These are phyloP conservation scores for Polyporus arcularius DNA, from an alignment of 768 basidiomycete species.

Conservation along the genomic window DNA sequence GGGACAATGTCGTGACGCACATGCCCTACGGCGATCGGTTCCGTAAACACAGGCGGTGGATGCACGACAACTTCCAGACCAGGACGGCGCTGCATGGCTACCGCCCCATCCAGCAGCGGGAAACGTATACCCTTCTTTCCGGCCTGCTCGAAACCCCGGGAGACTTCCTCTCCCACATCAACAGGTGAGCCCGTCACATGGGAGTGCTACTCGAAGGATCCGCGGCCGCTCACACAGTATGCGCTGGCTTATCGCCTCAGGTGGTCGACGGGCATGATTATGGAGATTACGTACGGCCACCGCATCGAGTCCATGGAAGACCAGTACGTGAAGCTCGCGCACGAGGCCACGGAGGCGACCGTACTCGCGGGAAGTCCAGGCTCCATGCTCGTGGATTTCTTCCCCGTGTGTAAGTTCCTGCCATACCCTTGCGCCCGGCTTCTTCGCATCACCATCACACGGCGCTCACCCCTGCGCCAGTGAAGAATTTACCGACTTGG, in stretches of 20 bases:
- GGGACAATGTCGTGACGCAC: slow-evolving; percentile 18
- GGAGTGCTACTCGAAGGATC: background rate
- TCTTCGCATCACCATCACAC: background rate
- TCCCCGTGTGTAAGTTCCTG: slow-evolving; percentile 31
- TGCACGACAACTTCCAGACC: slow-evolving; percentile 27
- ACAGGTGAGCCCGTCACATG: slow-evolving; percentile 21
- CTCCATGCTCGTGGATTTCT: slow-evolving; percentile 36
- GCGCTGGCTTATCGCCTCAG: slow-evolving; percentile 18
- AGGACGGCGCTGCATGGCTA: slow-evolving; percentile 20
- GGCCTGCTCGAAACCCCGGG: slow-evolving; percentile 29
- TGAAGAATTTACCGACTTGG: slow-evolving; percentile 25
- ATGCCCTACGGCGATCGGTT: slow-evolving; percentile 30
- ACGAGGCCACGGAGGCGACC: slow-evolving; percentile 25
- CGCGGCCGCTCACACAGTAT: background rate
- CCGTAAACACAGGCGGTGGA: slow-evolving; percentile 31
- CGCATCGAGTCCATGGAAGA: slow-evolving; percentile 32
- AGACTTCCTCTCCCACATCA: slow-evolving; percentile 28
- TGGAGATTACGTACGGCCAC: slow-evolving; percentile 36
- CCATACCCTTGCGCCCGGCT: background rate
- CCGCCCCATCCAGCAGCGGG: slow-evolving; percentile 26
- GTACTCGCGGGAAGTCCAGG: slow-evolving; percentile 27
- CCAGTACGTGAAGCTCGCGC: slow-evolving; percentile 30
- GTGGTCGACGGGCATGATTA: slow-evolving; percentile 31
- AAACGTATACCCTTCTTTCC: slow-evolving; percentile 28
- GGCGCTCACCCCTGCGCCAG: slow-evolving; percentile 9